phyloP scores from a whole-genome alignment of 129 eudicot genomes.

The Dittrichia graveolens region DNA sequence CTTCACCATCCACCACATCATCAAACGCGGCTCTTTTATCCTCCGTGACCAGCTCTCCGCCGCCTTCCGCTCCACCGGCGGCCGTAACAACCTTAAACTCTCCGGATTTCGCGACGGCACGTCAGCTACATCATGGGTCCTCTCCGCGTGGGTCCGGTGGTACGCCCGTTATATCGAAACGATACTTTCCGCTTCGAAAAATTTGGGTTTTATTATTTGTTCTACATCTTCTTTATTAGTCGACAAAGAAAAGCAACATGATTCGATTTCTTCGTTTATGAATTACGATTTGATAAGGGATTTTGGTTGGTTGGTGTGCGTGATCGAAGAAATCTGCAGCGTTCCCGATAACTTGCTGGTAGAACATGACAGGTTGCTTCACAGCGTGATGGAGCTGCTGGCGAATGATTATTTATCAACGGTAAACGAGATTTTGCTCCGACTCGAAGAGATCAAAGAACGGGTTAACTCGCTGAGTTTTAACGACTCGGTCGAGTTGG shows the following conservation, averaged over 20 bases:
- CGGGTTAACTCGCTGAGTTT: slow-evolving; percentile 57
- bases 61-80: slow-evolving; percentile 51
- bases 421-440: slow-evolving; percentile 45
- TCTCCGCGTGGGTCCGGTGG: slow-evolving; percentile 79
- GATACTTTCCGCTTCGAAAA: slow-evolving; percentile 53
- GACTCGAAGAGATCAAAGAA: slow-evolving; percentile 68
- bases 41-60: slow-evolving; percentile 79
- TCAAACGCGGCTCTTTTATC: slow-evolving; percentile 74
- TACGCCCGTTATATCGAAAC: slow-evolving; percentile 71
- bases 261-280: slow-evolving; percentile 43
- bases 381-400: slow-evolving; percentile 51
- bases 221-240: slow-evolving; percentile 28
- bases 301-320: slow-evolving; percentile 38
- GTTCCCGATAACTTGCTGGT: slow-evolving; percentile 49
- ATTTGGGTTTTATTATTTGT: slow-evolving; percentile 40
- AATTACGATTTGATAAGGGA: slow-evolving; percentile 50
- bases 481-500: slow-evolving; percentile 74
- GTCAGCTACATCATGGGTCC: slow-evolving; percentile 56
- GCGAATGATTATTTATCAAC: slow-evolving; percentile 49
- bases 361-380: slow-evolving; percentile 42
- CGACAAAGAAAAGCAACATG: slow-evolving; percentile 42
- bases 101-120: slow-evolving; percentile 69
- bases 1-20: slow-evolving; percentile 61
- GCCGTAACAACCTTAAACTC: slow-evolving; percentile 75
- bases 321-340: slow-evolving; percentile 60